Evolutionary conservation across 2,329 filamentous ascomycete genomes (phyloP).

Genomic region (Trichophyton verrucosum): DNA sequence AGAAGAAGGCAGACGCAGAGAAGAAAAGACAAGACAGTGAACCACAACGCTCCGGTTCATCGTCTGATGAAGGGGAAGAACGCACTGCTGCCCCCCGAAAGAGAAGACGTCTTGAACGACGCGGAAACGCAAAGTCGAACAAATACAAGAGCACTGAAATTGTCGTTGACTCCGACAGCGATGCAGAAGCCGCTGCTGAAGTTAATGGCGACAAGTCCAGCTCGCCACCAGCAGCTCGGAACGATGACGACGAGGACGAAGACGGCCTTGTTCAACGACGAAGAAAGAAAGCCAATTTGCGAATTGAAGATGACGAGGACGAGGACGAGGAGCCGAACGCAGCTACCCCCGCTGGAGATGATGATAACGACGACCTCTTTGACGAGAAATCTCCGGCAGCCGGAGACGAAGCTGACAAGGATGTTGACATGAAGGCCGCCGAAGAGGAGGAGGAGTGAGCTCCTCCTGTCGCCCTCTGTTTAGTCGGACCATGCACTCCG

Average conservation of each 20-base stretch:
- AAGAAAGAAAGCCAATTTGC: constrained; percentile 23
- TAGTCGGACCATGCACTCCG: too few relatives aligned
- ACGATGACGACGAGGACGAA: constrained; percentile 34
- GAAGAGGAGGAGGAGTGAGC: constrained; percentile 14
- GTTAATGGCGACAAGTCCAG: constrained; percentile 6
- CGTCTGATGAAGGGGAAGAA: constrained; percentile 13
- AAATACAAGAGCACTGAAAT: constrained; percentile 84
- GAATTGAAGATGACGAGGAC: constrained; percentile 30
- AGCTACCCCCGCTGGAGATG: constrained; percentile 9
- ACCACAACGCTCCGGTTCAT: constrained; percentile 19
- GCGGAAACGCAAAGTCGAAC: constrained; percentile 30
- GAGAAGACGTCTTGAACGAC: constrained; percentile 48
- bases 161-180: constrained; percentile 63
- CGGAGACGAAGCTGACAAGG: constrained; percentile 18
- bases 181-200: constrained; percentile 28
- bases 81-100: constrained; percentile 39
- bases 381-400: constrained; percentile 20
- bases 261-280: constrained; percentile 29
- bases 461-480: background rate
- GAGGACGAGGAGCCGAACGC: constrained; percentile 35
- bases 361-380: constrained; percentile 29
- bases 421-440: constrained; percentile 27
- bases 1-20: constrained; percentile 46
- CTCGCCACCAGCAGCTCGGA: constrained; percentile 16
- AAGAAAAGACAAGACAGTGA: constrained; percentile 18